Evolutionary conservation across 2,329 filamentous ascomycete species (phyloP), one percentile per base, ranked within the genome.

Genomic region (Diaporthe ampelina): DNA sequence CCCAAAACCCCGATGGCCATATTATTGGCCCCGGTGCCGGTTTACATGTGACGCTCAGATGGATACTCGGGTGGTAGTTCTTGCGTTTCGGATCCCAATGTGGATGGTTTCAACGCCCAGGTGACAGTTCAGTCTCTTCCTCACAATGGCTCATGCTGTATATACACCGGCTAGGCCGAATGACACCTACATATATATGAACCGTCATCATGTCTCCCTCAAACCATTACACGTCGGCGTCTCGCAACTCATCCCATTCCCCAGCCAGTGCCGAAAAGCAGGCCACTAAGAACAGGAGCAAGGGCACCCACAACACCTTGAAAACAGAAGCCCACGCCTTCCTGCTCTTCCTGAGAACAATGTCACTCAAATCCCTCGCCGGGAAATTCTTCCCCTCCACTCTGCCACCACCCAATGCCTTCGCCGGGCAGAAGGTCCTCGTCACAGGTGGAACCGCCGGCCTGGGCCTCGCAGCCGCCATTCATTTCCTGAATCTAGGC

Each of bases 401-500:
- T 0, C 77, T 80, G 11, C 79, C 78, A 13, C 73, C 77, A 2
- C 8, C 77, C 11, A 73, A 76, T 59, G 73, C 70, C 63, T 81
- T 80, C 76, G 70, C 75, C 48, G 76, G 75, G n/a, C 78, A 84
- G 75, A 78, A 77, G 7, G 78, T 84, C 65, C 78, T 87, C 48
- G 80, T 87, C 50, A 86, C 85, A 1, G 86, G 86, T 24, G 83
- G 80, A 11, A 86, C 83, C 17, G 78, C 79, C 32, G 85, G 85
- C 19, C 79, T 87, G 0, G 85, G 85, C 11, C 80, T 85, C 26
- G 85, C 83, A 43, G 79, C 83, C 11, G 84, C 85, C 3, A 77
- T 81, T 1, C 82, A 86, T 75, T 83, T 84, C 70, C 77, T 84
- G 70, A 82, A 82, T 32, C 82, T 86, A 4, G 82, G 82, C 24